Conservation (phyloP, 2,329 filamentous ascomycete genomes). For the Nigrospora osmanthi region DNA sequence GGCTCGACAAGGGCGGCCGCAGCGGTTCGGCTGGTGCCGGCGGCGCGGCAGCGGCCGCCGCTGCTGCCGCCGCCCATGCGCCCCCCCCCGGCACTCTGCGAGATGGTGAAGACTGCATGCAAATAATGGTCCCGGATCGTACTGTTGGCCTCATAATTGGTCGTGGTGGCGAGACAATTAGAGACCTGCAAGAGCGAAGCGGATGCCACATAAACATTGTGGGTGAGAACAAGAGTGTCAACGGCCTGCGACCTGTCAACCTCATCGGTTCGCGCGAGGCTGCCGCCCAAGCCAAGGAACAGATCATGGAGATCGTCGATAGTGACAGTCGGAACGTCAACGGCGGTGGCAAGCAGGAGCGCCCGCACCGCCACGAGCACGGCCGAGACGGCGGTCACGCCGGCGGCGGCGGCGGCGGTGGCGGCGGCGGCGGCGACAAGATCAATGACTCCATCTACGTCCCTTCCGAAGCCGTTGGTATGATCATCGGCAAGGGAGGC, state of each 20-base stretch:
- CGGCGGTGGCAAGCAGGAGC: conserved; percentile 16
- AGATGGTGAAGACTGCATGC: conserved; percentile 77
- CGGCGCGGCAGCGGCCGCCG: conserved; percentile 16
- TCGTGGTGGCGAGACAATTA: conserved; percentile 87
- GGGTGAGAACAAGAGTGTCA: conserved; percentile 85
- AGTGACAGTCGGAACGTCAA: conserved; percentile 63
- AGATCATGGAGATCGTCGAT: conserved; percentile 91
- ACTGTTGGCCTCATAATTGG: conserved; percentile 91
- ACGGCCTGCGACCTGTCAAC: conserved; percentile 83
- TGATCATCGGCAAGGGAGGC: conserved; percentile 93
- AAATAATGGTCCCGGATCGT: conserved; percentile 92
- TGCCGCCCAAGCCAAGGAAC: conserved; percentile 70
- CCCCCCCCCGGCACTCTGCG: conserved; percentile 42
- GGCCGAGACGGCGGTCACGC: conserved; percentile 25
- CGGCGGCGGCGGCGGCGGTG: conserved; percentile 4
- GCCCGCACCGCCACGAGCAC: conserved; percentile 25
- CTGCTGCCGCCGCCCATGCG: conserved; percentile 7
- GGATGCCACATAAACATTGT: conserved; percentile 97
- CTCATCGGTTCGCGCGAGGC: conserved; percentile 73
- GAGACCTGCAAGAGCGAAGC: conserved; percentile 82
- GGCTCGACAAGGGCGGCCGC: conserved; percentile 31
- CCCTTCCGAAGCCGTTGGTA: conserved; percentile 84
- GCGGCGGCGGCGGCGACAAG: conserved; percentile 47
- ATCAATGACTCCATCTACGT: conserved; percentile 78
- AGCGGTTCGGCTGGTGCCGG: conserved; percentile 16